phyloP scores from a whole-genome alignment of 345 rosid species.

The Ailanthus altissimus region DNA sequence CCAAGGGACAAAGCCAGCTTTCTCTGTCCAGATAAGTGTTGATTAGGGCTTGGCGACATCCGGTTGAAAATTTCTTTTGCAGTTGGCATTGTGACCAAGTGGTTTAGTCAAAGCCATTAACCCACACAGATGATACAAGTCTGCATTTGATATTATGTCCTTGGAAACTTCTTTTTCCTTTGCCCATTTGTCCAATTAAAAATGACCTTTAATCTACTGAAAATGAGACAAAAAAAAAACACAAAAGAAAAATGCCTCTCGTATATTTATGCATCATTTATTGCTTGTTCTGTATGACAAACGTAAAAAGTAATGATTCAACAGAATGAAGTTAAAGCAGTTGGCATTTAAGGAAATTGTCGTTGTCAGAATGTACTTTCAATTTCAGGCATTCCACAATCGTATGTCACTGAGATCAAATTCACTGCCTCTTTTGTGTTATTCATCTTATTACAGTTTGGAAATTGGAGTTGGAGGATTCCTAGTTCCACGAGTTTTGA shows the following conservation, averaged over 20 bases:
- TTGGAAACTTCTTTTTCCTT: no score
- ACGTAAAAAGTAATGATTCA: neutral
- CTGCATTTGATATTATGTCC: no score
- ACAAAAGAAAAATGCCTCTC: neutral
- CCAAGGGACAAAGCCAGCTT: neutral
- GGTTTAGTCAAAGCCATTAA: neutral
- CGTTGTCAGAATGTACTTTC: no score
- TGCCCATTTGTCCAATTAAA: no score
- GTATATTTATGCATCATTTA: neutral
- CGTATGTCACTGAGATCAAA: neutral
- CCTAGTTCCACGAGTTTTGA: slow-evolving; percentile 66
- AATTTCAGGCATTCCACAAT: no score
- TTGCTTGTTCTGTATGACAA: neutral
- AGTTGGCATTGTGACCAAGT: neutral
- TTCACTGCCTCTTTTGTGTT: neutral
- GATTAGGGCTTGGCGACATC: neutral
- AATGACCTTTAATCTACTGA: no score
- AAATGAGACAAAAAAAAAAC: no score
- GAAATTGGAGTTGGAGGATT: slow-evolving; percentile 95
- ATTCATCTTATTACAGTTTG: slow-evolving; percentile 43
- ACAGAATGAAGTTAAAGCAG: neutral
- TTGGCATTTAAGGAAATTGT: no score
- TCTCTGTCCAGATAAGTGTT: neutral
- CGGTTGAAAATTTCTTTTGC: neutral
- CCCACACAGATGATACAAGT: neutral